These are phyloP conservation scores for Willaertia magna DNA, from an alignment of 208 protist species.

Conservation along the genomic window DNA sequence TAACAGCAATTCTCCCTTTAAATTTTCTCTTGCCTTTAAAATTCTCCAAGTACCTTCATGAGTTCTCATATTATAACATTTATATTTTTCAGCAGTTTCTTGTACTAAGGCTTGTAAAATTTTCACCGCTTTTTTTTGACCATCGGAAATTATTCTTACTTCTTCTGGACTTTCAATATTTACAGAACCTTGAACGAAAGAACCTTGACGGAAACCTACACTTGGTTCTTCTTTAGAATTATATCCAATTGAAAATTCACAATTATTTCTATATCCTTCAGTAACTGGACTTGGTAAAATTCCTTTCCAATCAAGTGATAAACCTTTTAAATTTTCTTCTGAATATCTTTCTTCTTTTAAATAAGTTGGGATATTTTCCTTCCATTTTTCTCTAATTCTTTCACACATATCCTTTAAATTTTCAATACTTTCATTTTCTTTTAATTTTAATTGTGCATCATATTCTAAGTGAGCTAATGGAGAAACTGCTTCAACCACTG, in stretches of 20 bases:
- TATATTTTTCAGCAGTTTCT: slow-evolving; percentile 23
- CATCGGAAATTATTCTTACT: slow-evolving; percentile 19
- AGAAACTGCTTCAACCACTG: neutral
- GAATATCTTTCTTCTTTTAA: neutral
- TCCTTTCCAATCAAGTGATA: slow-evolving; percentile 4
- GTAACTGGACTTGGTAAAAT: slow-evolving; percentile 51
- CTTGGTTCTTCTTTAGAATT: slow-evolving; percentile 17
- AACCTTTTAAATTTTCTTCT: neutral
- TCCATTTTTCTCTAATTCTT: neutral
- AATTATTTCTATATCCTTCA: slow-evolving; percentile 76
- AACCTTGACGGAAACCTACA: slow-evolving; percentile 40
- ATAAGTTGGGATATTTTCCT: neutral
- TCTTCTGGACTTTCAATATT: neutral
- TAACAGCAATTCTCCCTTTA: slow-evolving; percentile 9
- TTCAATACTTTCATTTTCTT: neutral
- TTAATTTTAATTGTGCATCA: neutral
- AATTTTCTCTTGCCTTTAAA: slow-evolving; percentile 61
- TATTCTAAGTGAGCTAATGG: neutral
- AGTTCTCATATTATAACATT: slow-evolving; percentile 56
- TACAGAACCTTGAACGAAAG: slow-evolving; percentile 41
- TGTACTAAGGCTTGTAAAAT: slow-evolving; percentile 39
- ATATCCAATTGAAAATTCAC: slow-evolving; percentile 64
- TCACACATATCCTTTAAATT: neutral
- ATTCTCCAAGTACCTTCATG: slow-evolving; percentile 69
- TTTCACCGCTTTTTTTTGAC: slow-evolving; percentile 38